Evolutionary conservation across 2,329 filamentous ascomycete genomes (phyloP).

Genomic region (Dothideomycetes sp.): DNA sequence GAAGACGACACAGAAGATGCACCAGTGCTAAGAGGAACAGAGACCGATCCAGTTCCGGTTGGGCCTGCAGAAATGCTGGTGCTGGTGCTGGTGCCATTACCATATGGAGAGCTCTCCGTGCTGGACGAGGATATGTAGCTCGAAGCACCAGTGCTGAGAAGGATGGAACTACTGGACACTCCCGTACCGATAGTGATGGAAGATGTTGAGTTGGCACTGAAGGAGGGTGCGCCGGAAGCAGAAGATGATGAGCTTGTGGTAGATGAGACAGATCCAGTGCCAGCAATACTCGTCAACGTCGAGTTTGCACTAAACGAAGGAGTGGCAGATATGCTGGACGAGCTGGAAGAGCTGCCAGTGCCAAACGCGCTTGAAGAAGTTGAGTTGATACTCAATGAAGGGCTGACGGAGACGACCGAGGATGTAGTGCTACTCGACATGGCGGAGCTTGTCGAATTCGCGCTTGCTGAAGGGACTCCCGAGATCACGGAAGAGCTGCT

Average conservation of each 20-base stretch:
- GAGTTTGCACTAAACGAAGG: neutral
- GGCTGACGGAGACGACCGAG: neutral
- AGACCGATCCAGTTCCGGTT: no score
- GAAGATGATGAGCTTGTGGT: neutral
- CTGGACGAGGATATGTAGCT: neutral
- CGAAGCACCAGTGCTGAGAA: neutral
- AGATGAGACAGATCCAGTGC: neutral
- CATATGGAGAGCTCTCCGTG: no score
- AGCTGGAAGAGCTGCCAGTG: constrained; percentile 1
- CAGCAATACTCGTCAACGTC: neutral
- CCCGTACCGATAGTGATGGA: neutral
- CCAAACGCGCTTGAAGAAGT: neutral
- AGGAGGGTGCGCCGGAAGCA: neutral
- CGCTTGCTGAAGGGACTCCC: neutral
- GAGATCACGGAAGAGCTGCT: neutral
- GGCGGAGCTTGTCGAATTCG: no score
- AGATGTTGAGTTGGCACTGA: neutral
- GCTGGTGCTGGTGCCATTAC: constrained; percentile 1
- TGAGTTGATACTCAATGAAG: neutral
- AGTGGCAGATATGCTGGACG: neutral
- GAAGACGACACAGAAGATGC: neutral
- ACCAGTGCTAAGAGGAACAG: constrained; percentile 1
- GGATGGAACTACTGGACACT: neutral
- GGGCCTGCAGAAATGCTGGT: neutral
- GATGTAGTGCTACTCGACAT: neutral